These are phyloP conservation scores for Berkeleyomyces basicola DNA, from an alignment of 2,329 filamentous ascomycete species.

Conservation along the genomic window DNA sequence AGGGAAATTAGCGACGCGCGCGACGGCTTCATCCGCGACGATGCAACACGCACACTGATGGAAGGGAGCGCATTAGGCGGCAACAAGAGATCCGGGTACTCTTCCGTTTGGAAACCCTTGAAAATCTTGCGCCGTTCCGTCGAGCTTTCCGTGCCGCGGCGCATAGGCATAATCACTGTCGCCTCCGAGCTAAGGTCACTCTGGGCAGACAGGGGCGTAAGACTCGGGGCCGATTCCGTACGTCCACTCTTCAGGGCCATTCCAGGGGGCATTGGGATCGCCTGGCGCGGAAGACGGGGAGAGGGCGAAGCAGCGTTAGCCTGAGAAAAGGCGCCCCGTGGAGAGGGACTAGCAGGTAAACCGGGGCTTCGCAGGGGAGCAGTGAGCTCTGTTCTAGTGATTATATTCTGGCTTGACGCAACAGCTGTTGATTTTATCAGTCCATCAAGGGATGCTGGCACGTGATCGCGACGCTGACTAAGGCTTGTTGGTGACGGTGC, in stretches of 20 bases:
- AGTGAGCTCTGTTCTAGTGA: constrained; percentile 17
- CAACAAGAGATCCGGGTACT: constrained; percentile 71
- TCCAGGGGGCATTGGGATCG: constrained; percentile 49
- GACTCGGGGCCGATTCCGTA: not conserved
- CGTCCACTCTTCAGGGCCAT: not conserved
- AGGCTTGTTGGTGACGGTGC: constrained; percentile 23
- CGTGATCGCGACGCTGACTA: constrained; percentile 22
- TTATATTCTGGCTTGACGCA: constrained; percentile 15
- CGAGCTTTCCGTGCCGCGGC: constrained; percentile 22
- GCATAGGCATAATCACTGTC: not conserved
- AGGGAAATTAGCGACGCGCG: constrained; percentile 67
- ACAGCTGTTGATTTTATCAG: constrained; percentile 26
- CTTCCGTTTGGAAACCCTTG: constrained; percentile 64
- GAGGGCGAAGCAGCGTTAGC: constrained; percentile 23
- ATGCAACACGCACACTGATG: constrained; percentile 73
- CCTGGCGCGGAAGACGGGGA: constrained; percentile 55
- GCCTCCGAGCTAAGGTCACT: constrained; percentile 17
- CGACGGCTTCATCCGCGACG: constrained; percentile 87
- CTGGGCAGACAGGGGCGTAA: constrained; percentile 19
- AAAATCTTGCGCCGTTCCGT: constrained; percentile 42
- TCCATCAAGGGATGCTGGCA: constrained; percentile 35
- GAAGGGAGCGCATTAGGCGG: constrained; percentile 78
- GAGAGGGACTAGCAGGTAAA: constrained; percentile 42
- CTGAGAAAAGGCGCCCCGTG: constrained; percentile 20
- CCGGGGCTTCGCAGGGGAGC: constrained; percentile 40